Base-by-base conservation (phyloP, 371 early-diverging fungal genomes). In the Funneliformis caledonium region DNA sequence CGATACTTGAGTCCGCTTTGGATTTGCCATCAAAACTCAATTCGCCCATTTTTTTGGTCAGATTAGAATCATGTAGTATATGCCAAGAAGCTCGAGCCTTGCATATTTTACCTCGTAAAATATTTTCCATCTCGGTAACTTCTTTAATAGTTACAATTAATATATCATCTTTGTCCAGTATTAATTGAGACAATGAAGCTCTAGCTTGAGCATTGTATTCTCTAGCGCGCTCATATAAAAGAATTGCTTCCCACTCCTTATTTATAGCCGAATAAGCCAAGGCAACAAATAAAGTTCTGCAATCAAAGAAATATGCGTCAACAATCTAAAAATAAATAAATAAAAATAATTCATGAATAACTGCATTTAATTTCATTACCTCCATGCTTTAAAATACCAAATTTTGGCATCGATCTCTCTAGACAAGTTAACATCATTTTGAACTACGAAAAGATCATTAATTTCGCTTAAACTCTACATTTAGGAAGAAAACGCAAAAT, bases 211-310 rank as follows among this genome's bases (percentile, higher is more conserved):
- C 86, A 14, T 88, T 82, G 81, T 92, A 89, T 7, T 86, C 81
- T 80, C 86, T 85, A 11, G 92, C 91, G 26, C 90, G 89, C n/a
- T 91, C 90, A 83, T 89, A 90, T 19, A 94, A 86, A 2, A 90
- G 90, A 22, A 90, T 81, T 1, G 93, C 90, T 82, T 93, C 92
- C 8, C 85, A 82, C 74, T 82, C 85, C 69, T 88, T 88, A 19
- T 85, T 84, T 62, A 87, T 68, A 37, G 86, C 85, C 0, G 84
- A 84, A 81, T 92, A 92, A 9, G 88, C 84, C 26, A 82, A 76
- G 12, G 92, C 92, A 31, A 91, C 89, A 73, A 88, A 86, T 61
- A 88, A 82, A 61, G 87, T 86, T 82, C 90, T 85, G 78, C 9
- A 16, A 69, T 43, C n/a, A 19, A 45, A 69, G 26, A 69, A 7